Conservation (phyloP, 352 stramenopile species). For the Phytophthora uliginosa region DNA sequence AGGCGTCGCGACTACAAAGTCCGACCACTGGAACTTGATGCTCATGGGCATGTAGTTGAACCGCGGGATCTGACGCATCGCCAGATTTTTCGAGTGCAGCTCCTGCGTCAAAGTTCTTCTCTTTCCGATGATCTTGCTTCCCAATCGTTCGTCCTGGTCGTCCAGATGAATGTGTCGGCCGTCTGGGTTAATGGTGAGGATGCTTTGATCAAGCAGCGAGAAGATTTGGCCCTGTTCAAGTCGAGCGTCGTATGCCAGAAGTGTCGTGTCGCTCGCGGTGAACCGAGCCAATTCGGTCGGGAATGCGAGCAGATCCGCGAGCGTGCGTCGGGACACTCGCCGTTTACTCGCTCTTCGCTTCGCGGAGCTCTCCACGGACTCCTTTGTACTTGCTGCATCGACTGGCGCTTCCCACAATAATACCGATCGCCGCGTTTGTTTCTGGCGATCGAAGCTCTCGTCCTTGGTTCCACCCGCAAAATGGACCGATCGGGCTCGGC, state of each 20-base stretch:
- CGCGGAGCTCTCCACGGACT: conserved; percentile 34
- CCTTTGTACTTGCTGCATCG: conserved; percentile 25
- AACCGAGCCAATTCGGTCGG: conserved; percentile 41
- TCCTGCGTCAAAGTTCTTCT: conserved; percentile 74
- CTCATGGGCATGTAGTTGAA: conserved; percentile 76
- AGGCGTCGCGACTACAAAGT: conserved; percentile 74
- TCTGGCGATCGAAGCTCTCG: conserved; percentile 2
- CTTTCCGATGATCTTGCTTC: conserved; percentile 63
- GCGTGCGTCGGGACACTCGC: conserved; percentile 34
- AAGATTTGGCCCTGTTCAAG: conserved; percentile 65
- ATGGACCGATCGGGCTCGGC: conserved; percentile 23
- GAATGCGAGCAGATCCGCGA: conserved; percentile 33
- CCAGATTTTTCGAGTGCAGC: conserved; percentile 66
- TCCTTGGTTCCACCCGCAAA: conserved; percentile 17
- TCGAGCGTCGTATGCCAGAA: conserved; percentile 67
- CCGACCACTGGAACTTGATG: conserved; percentile 81
- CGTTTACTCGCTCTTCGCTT: conserved; percentile 40
- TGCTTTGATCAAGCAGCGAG: conserved; percentile 58
- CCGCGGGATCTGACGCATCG: conserved; percentile 61
- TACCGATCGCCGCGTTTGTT: conserved; percentile 23
- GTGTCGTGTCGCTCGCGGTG: conserved; percentile 40
- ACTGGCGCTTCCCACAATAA: conserved; percentile 29
- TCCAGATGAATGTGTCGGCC: conserved; percentile 59
- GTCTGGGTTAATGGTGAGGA: conserved; percentile 62
- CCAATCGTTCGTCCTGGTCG: conserved; percentile 45